Percentiles rank a stretch among this genome's conserved stretches.
Evolutionary conservation across 306 rosid species (phyloP).

Genomic region (Pyrus communis): DNA sequence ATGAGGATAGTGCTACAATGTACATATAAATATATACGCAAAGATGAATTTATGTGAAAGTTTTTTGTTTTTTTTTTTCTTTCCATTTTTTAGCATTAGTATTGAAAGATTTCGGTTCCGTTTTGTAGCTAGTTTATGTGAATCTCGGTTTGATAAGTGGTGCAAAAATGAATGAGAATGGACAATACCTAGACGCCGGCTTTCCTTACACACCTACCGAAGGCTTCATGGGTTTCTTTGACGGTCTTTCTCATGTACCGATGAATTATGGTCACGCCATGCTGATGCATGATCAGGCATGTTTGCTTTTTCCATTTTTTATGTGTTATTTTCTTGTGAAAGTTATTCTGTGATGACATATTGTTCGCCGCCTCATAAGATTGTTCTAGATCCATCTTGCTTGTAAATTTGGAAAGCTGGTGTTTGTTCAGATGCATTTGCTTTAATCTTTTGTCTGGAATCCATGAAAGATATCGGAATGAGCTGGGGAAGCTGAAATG

Average conservation of each 20-base stretch:
- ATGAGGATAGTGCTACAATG: not conserved
- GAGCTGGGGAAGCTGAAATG: not conserved
- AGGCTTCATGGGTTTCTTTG: slow-evolving; percentile 63
- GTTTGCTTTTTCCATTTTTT: not conserved
- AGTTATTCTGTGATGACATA: not conserved
- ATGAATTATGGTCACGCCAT: slow-evolving; percentile 47
- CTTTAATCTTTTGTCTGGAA: not conserved
- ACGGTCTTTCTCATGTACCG: slow-evolving; percentile 52
- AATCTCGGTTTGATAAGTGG: slow-evolving; percentile 7
- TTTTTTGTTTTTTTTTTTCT: not conserved
- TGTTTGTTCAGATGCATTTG: slow-evolving; percentile 13
- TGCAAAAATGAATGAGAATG: slow-evolving; percentile 53
- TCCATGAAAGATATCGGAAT: not conserved
- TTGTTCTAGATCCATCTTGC: slow-evolving; percentile 7
- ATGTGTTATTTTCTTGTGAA: not conserved
- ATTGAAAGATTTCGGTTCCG: not conserved
- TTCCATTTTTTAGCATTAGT: not conserved
- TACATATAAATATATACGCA: not conserved
- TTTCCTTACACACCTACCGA: slow-evolving; percentile 59
- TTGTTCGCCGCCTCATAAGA: not conserved
- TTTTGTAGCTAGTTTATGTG: slow-evolving; percentile 19
- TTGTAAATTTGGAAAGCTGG: slow-evolving; percentile 11
- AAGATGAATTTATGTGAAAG: not conserved
- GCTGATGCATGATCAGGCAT: slow-evolving; percentile 65
- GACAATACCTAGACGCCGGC: slow-evolving; percentile 66